Evolutionary conservation across 768 basidiomycete species (phyloP).

Genomic region (Phallus indusiatus): DNA sequence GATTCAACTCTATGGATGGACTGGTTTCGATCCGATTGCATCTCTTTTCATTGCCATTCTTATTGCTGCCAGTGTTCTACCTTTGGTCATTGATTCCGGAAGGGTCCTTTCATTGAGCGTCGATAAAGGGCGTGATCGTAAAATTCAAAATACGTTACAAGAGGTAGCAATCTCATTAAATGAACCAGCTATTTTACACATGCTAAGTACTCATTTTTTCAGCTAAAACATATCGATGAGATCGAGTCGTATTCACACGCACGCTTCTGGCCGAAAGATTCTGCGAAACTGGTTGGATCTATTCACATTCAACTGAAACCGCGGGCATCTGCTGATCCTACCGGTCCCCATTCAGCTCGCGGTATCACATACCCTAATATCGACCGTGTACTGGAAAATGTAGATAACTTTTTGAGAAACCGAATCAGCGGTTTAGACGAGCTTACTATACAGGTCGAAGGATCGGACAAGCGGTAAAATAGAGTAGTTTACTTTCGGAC

Average conservation of each 20-base stretch:
- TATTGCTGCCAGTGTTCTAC: conserved; percentile 92
- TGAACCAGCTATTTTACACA: neutral
- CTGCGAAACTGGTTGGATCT: conserved; percentile 75
- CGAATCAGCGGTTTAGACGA: conserved; percentile 79
- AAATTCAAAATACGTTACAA: conserved; percentile 47
- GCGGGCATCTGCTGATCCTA: conserved; percentile 44
- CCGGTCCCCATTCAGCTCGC: conserved; percentile 39
- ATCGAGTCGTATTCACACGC: conserved; percentile 72
- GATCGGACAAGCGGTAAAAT: conserved; percentile 8
- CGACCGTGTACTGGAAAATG: conserved; percentile 67
- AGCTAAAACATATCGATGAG: conserved; percentile 73
- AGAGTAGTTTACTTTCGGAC: neutral
- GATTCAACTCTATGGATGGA: conserved; percentile 96
- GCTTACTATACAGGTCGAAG: conserved; percentile 81
- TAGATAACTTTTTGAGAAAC: conserved; percentile 60
- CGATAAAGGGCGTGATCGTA: conserved; percentile 40
- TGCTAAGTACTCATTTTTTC: conserved; percentile 9
- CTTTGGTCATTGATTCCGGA: conserved; percentile 90
- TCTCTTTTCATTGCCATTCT: conserved; percentile 92
- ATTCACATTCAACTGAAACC: conserved; percentile 83
- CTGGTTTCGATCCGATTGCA: conserved; percentile 96
- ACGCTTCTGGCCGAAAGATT: conserved; percentile 95
- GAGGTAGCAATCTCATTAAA: conserved; percentile 38
- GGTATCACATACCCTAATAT: conserved; percentile 46
- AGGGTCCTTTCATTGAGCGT: conserved; percentile 82